Base-by-base conservation (phyloP, 805 yeast species). In the Nakazawaea siamensis region DNA sequence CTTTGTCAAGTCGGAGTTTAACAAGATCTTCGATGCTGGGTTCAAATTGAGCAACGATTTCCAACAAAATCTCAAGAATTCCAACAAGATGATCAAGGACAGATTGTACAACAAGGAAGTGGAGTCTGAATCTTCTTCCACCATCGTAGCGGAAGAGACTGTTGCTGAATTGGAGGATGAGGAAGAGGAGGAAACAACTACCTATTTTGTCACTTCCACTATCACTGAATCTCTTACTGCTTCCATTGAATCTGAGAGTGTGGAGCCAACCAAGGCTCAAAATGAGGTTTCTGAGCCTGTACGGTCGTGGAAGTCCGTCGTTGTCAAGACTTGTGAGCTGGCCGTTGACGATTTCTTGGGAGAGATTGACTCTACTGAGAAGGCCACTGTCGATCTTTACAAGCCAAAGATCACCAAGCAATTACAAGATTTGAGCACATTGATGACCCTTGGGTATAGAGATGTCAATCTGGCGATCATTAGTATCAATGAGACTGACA, bases 331-430 rank as follows among this genome's bases (percentile, higher is more conserved):
- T 5, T 37, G 40, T 28, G 40, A 37, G 19, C 36, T 32, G 35
- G 63, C 72, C 3, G 43, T 57, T 27, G 48, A 46, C 11, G 60
- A 63, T 33, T 67, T 68, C 37, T 54, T 60, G 24, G 40, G 43
- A 2, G 63, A 68, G 18, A 53, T 68, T 9, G 41, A 46, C 4
- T 44, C 45, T 4, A 34, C 62, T 6, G 59, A 62, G 25, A 29
- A 40, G 1, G 42, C 43, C 6, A 48, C 52, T 18, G 39, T 61
- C 12, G 42, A 43, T 4, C 42, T 48, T 2, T 37, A 62, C 9
- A 50, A 51, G 25, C 56, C 59, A 4, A 30, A 38, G 3, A 40
- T 71, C 24, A 58, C 53, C n/a, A 49, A 53, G 2, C 38, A 46
- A n/a, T 44, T 70, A 12, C 60, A 56, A 42, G 44, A 48, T 1